A percentile compares a stretch with the other conserved stretches of the same genome.
Evolutionary conservation across 345 rosid genomes (phyloP).

Genomic region (Acer campestre): DNA sequence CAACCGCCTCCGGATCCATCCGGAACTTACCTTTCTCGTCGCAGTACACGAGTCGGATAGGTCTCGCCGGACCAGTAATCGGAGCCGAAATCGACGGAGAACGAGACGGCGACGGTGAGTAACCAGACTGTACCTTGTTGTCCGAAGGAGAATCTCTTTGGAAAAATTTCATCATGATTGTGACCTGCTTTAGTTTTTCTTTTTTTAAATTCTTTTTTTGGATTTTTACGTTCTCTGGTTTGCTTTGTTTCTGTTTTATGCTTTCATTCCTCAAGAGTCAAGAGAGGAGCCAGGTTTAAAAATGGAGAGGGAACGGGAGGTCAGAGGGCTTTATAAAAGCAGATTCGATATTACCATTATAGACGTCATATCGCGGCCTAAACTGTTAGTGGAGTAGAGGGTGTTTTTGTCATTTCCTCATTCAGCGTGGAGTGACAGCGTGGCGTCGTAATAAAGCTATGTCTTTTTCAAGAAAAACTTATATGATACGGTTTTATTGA

Average conservation of each 20-base stretch:
- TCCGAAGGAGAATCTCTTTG: constrained; percentile 38
- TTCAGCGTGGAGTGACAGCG: constrained; percentile 4
- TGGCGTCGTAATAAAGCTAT: constrained; percentile 16
- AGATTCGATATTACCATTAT: neutral
- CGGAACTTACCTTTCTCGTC: constrained; percentile 96
- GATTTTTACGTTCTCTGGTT: neutral
- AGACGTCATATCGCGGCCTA: neutral
- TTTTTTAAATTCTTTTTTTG: neutral
- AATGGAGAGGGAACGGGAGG: constrained; percentile 33
- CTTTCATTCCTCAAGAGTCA: neutral
- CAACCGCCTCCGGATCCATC: constrained; percentile 99
- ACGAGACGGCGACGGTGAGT: constrained; percentile 36
- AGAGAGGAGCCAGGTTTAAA: constrained; percentile 21
- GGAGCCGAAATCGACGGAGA: constrained; percentile 30
- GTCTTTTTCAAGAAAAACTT: neutral
- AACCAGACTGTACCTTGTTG: constrained; percentile 35
- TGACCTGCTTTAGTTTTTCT: neutral
- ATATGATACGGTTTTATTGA: no score
- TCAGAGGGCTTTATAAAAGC: neutral
- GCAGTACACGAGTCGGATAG: constrained; percentile 80
- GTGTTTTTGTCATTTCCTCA: neutral
- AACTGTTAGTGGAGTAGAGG: neutral
- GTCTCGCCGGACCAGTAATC: constrained; percentile 93
- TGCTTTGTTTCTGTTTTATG: neutral
- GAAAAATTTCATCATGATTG: constrained; percentile 46